These are phyloP conservation scores for Lecanicillium sp. DNA, from an alignment of 2,329 filamentous ascomycete genomes.

Conservation along the genomic window DNA sequence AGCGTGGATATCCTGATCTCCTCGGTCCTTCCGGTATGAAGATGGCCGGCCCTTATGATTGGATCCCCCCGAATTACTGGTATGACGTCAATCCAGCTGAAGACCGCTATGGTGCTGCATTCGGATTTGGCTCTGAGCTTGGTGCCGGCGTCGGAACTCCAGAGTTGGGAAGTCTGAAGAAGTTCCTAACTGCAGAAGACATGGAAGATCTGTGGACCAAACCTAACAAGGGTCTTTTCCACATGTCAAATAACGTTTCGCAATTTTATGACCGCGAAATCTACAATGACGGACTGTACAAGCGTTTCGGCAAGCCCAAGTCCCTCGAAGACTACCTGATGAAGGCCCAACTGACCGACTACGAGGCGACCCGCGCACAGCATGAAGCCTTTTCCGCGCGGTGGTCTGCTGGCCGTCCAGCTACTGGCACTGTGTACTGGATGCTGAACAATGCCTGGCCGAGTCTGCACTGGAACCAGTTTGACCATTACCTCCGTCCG, in stretches of 20 bases:
- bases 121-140: slow-evolving; percentile 56
- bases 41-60: slow-evolving; percentile 60
- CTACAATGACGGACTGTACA: slow-evolving; percentile 46
- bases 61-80: slow-evolving; percentile 59
- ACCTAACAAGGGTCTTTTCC: slow-evolving; percentile 44
- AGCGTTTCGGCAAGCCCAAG: slow-evolving; percentile 40
- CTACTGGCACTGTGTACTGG: slow-evolving; percentile 58
- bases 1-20: slow-evolving; percentile 40
- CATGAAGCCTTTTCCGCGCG: slow-evolving; percentile 47
- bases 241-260: slow-evolving; percentile 50
- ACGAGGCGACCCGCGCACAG: slow-evolving; percentile 52
- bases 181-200: slow-evolving; percentile 43
- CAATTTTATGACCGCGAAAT: slow-evolving; percentile 47
- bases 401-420: slow-evolving; percentile 41
- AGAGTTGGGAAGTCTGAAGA: slow-evolving; percentile 42
- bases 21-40: slow-evolving; percentile 53
- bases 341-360: slow-evolving; percentile 55
- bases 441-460: slow-evolving; percentile 61
- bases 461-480: slow-evolving; percentile 55
- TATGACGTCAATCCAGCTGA: slow-evolving; percentile 33
- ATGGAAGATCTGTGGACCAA: slow-evolving; percentile 47
- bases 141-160: slow-evolving; percentile 56
- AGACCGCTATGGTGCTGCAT: slow-evolving; percentile 43
- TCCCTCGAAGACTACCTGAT: slow-evolving; percentile 49
- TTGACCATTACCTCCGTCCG: slow-evolving; percentile 53